Conservation (phyloP, 2,329 filamentous ascomycete species). For the Colletotrichum aenigma region DNA sequence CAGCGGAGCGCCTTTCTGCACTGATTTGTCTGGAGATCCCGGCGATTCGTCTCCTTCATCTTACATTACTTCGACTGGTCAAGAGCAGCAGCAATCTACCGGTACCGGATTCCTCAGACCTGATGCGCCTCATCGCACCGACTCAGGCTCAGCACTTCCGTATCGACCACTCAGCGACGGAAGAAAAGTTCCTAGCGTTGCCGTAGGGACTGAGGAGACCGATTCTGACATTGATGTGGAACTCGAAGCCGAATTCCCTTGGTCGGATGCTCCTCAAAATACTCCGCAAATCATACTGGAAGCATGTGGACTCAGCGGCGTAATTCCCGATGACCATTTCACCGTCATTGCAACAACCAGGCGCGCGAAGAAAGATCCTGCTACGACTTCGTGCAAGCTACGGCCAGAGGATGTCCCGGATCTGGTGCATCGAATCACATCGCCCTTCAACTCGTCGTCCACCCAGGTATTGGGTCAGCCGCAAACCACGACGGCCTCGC, state of each 20-base stretch:
- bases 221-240: conserved; percentile 45
- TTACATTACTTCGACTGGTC: conserved; percentile 51
- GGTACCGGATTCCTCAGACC: conserved; percentile 20
- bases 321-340: conserved; percentile 69
- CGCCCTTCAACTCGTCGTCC: conserved; percentile 37
- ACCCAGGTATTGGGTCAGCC: background rate
- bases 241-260: conserved; percentile 42
- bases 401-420: conserved; percentile 37
- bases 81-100: conserved; percentile 33
- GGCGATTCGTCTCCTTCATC: conserved; percentile 52
- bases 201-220: conserved; percentile 9
- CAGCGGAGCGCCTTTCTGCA: conserved; percentile 79
- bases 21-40: conserved; percentile 75
- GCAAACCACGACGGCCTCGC: background rate
- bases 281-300: conserved; percentile 48
- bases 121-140: conserved; percentile 36
- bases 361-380: conserved; percentile 37
- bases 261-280: conserved; percentile 49
- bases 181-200: conserved; percentile 16
- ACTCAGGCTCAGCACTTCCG: conserved; percentile 56
- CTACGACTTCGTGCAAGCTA: conserved; percentile 5
- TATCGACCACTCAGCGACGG: conserved; percentile 55
- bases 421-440: conserved; percentile 46
- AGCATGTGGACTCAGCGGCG: conserved; percentile 57
- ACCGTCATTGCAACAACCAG: conserved; percentile 58